Percentiles rank a stretch among this genome's conserved stretches.
phyloP scores from a whole-genome alignment of 2,329 filamentous ascomycete genomes.

The Plenodomus lindquistii region DNA sequence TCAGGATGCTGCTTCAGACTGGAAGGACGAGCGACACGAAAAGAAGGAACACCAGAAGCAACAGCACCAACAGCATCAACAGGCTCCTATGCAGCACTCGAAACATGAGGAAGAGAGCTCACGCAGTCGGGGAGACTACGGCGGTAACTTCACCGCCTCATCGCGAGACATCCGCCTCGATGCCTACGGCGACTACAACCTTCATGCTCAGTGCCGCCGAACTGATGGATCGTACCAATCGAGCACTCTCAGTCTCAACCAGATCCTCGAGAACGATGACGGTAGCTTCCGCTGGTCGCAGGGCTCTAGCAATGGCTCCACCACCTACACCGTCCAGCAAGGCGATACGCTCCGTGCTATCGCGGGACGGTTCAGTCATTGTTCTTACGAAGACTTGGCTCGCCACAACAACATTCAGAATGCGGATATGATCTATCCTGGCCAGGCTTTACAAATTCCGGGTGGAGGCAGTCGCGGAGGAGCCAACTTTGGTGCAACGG shows the following conservation, averaged over 20 bases:
- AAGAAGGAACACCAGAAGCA: slow-evolving; percentile 28
- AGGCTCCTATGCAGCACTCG: not conserved
- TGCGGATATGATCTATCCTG: slow-evolving; percentile 33
- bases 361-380: slow-evolving; percentile 25
- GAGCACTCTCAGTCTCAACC: slow-evolving; percentile 26
- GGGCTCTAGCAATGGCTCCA: slow-evolving; percentile 14
- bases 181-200: slow-evolving; percentile 28
- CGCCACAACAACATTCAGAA: slow-evolving; percentile 32
- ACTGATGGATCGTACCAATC: slow-evolving; percentile 28
- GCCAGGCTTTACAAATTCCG: slow-evolving; percentile 28
- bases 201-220: slow-evolving; percentile 31
- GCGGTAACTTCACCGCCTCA: slow-evolving; percentile 28
- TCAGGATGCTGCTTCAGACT: slow-evolving; percentile 26
- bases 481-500: slow-evolving; percentile 26
- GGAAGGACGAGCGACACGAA: slow-evolving; percentile 32
- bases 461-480: slow-evolving; percentile 24
- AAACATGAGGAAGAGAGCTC: not conserved
- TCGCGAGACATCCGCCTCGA: slow-evolving; percentile 32
- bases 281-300: slow-evolving; percentile 32
- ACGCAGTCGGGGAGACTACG: slow-evolving; percentile 17
- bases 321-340: slow-evolving; percentile 28
- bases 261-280: slow-evolving; percentile 25
- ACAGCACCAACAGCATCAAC: slow-evolving; percentile 11
- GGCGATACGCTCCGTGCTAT: slow-evolving; percentile 35
- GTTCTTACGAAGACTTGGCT: slow-evolving; percentile 29